Evolutionary conservation across 352 stramenopile genomes (phyloP), one percentile per base, ranked within the genome.

Genomic region (Phytophthora pini): DNA sequence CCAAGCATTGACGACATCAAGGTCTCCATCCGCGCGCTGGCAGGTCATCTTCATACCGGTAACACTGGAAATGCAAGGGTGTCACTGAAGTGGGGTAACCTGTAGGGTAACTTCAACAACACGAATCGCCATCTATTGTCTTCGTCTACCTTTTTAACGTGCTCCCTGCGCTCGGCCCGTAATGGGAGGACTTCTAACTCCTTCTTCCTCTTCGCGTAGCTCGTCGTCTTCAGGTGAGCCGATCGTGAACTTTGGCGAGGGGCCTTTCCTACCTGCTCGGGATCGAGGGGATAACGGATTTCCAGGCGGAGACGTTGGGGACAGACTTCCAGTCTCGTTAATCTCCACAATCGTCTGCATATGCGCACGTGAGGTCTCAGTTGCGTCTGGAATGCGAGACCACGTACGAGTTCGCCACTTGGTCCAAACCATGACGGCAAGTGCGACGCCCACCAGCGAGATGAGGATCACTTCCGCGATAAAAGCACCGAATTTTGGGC

Each of bases 321-420:
- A 59, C 5, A 50, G 24, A 39, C 41, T 51, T 20, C 44, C 36
- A 9, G 27, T 58, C 10, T 67, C 55, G 13, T 72, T 60, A 5
- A 76, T 69, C 29, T 72, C 61, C 26, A 62, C 55, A 13, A 72
- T 62, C 6, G 54, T 43, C 22, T 73, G 47, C 26, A 68, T 59
- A 0, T 73, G 38, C 1, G 62, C 56, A 43, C 61, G 66, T 22
- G 76, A 72, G 4, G 75, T 75, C 34, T 77, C 70, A 6, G 47
- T 53, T 1, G 41, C 43, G 4, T 77, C 64, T 4, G 79, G 77
- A 43, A 87, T 81, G 8, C 79, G 79, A 1, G 76, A 78, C 84
- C 84, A 93, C 31, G 79, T 67, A 13, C 87, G 55, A n/a, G 71
- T 79, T n/a, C 69, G 76, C 75, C 80, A 88, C 52, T 65, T 74